phyloP scores from a whole-genome alignment of 2,329 filamentous ascomycete species.

The Talaromyces verruculosus region DNA sequence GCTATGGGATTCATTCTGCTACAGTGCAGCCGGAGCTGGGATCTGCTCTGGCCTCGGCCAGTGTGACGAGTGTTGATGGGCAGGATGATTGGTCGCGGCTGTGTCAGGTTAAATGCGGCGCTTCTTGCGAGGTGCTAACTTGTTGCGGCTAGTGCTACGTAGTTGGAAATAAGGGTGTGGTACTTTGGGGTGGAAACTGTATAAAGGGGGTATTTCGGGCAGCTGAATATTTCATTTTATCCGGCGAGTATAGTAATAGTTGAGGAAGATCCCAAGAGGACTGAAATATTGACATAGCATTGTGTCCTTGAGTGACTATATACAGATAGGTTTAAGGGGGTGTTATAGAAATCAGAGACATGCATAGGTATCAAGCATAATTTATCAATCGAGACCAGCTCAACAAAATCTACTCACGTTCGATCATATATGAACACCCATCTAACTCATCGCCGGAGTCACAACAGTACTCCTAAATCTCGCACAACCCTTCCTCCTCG shows the following conservation, averaged over 20 bases:
- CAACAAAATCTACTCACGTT: background rate
- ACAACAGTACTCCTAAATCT: background rate
- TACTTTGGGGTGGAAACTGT: background rate
- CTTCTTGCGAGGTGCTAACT: slow-evolving; percentile 13
- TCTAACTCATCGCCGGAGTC: background rate
- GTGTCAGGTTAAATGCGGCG: slow-evolving; percentile 14
- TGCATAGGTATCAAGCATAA: background rate
- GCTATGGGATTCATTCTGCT: slow-evolving; percentile 70
- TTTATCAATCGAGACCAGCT: background rate
- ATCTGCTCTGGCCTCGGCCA: slow-evolving; percentile 13
- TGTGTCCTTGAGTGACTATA: background rate
- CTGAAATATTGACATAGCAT: background rate
- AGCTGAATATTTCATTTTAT: too few relatives aligned
- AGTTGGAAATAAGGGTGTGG: background rate
- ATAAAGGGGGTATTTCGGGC: too few relatives aligned
- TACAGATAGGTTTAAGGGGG: background rate
- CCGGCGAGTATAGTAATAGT: too few relatives aligned
- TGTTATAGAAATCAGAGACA: background rate
- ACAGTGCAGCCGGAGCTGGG: slow-evolving; percentile 68
- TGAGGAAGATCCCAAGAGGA: background rate
- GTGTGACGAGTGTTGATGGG: background rate
- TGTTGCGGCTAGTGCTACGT: slow-evolving; percentile 9
- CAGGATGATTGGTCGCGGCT: background rate
- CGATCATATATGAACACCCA: background rate
- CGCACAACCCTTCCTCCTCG: background rate